phyloP scores from a whole-genome alignment of 1,284 basidiomycete genomes.

The Naganishia sp. region DNA sequence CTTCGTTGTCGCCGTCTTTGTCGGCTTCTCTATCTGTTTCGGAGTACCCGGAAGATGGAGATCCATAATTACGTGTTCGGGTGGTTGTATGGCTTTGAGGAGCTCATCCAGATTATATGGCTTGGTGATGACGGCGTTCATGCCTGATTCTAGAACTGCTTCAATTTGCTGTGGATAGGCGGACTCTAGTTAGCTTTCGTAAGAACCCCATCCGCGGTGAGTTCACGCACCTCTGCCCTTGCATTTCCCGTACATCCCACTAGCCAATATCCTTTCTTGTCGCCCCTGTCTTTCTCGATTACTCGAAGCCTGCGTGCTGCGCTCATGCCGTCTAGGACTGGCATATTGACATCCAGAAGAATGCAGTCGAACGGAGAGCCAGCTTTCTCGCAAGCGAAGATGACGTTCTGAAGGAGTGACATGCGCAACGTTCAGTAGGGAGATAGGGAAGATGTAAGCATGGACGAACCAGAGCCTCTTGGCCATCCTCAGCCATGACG shows the following conservation, averaged over 20 bases:
- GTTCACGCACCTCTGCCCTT: conserved; percentile 16
- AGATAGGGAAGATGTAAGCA: not conserved
- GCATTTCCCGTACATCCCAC: conserved; percentile 34
- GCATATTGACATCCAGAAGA: conserved; percentile 33
- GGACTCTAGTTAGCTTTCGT: not conserved
- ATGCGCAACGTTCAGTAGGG: not conserved
- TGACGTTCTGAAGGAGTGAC: conserved; percentile 7
- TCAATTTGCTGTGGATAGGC: conserved; percentile 24
- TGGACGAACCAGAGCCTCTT: conserved; percentile 26
- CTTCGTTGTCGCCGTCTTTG: not conserved
- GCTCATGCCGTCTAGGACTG: conserved; percentile 25
- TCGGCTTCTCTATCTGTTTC: not conserved
- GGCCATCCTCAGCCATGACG: conserved; percentile 27
- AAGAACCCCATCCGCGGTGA: not conserved
- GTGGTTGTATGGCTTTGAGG: conserved; percentile 2
- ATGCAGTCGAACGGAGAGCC: conserved; percentile 31
- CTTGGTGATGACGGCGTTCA: conserved; percentile 33
- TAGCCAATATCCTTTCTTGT: conserved; percentile 22
- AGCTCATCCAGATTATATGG: conserved; percentile 27
- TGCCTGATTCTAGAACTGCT: conserved; percentile 22
- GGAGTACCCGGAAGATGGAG: not conserved
- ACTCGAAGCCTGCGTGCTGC: conserved; percentile 10
- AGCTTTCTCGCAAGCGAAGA: conserved; percentile 25
- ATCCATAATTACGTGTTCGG: not conserved
- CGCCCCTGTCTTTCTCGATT: conserved; percentile 21